Evolutionary conservation across 192 early-diverging fungal genomes (phyloP).

Genomic region (Mortierella alpina): DNA sequence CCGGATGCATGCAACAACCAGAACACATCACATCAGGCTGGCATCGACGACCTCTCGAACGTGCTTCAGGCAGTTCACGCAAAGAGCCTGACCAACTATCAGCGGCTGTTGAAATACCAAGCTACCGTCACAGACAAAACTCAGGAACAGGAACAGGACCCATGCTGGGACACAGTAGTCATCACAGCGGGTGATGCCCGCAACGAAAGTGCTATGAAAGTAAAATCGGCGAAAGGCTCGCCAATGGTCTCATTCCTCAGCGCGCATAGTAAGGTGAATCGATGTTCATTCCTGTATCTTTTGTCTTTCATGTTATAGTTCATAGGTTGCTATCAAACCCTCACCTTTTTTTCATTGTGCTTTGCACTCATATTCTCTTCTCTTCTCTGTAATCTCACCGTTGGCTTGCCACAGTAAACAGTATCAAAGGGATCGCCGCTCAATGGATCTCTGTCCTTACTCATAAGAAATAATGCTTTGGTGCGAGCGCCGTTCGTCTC

Average conservation of each 20-base stretch:
- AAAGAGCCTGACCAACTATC: no score
- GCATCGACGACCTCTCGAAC: no score
- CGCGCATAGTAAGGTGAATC: slow-evolving; percentile 14
- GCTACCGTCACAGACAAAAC: background rate
- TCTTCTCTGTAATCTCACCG: no score
- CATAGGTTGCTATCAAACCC: background rate
- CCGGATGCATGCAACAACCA: no score
- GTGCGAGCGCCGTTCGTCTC: no score
- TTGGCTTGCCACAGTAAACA: no score
- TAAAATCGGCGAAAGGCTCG: slow-evolving; percentile 13
- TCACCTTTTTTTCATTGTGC: background rate
- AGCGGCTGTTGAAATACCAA: no score
- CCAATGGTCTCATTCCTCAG: slow-evolving; percentile 18
- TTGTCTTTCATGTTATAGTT: background rate
- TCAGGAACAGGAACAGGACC: background rate
- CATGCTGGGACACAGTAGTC: slow-evolving; percentile 56
- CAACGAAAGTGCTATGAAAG: slow-evolving; percentile 36
- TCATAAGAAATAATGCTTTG: no score
- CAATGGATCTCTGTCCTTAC: no score
- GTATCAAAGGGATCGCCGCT: no score
- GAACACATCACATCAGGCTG: no score
- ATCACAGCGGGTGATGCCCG: slow-evolving; percentile 48
- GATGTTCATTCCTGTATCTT: background rate
- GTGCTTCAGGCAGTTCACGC: no score
- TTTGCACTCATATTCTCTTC: slow-evolving; percentile 2